Percentiles rank a stretch among this genome's conserved stretches.
Evolutionary conservation across 1,284 basidiomycete genomes (phyloP).

Genomic region (Ceratobasidium sp.): DNA sequence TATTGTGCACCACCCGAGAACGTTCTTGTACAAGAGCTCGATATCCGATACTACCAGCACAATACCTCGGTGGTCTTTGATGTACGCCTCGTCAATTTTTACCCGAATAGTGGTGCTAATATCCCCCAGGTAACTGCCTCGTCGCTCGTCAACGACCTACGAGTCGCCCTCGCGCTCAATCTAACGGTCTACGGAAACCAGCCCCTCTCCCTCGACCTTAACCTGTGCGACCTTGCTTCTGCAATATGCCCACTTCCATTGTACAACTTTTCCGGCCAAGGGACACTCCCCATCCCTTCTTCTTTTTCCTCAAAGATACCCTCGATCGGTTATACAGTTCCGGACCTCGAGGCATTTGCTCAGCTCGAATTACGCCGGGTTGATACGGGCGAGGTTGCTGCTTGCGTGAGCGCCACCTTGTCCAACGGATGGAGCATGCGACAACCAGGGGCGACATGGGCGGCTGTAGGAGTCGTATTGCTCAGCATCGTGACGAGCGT

Average conservation of each 20-base stretch:
- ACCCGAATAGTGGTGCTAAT: constrained; percentile 52
- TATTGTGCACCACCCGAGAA: constrained; percentile 84
- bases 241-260: constrained; percentile 87
- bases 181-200: constrained; percentile 83
- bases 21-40: constrained; percentile 81
- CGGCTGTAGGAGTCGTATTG: constrained; percentile 42
- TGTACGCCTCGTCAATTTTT: constrained; percentile 64
- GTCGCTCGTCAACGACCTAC: constrained; percentile 65
- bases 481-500: constrained; percentile 55
- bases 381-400: constrained; percentile 71
- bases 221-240: constrained; percentile 70
- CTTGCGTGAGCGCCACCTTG: constrained; percentile 90
- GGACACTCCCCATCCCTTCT: constrained; percentile 75
- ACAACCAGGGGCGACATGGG: constrained; percentile 59
- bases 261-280: constrained; percentile 80
- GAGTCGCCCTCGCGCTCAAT: constrained; percentile 78
- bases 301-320: constrained; percentile 64
- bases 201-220: constrained; percentile 70
- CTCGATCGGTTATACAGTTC: constrained; percentile 82
- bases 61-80: constrained; percentile 79
- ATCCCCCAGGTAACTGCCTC: constrained; percentile 47
- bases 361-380: constrained; percentile 78
- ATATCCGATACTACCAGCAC: constrained; percentile 72
- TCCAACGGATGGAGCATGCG: constrained; percentile 88
- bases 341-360: constrained; percentile 89